These are phyloP conservation scores for Pseudevernia furfuracea DNA, from an alignment of 495 filamentous ascomycete genomes.

Conservation along the genomic window DNA sequence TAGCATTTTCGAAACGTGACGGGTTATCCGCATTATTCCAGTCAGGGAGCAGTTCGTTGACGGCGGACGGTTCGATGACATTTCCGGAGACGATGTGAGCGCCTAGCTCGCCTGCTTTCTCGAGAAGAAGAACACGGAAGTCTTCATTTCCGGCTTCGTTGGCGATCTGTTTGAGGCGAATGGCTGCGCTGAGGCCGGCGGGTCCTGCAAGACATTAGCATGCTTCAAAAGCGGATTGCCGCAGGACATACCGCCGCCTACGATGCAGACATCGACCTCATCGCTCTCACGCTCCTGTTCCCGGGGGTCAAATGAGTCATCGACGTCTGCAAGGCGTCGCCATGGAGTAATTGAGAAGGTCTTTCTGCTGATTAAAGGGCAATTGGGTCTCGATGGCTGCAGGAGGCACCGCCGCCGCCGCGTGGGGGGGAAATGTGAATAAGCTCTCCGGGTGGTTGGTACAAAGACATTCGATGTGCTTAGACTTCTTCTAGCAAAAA, in stretches of 20 bases:
- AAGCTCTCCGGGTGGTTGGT: constrained; percentile 14
- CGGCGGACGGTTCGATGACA: constrained; percentile 81
- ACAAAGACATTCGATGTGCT: not conserved
- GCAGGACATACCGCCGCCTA: constrained; percentile 65
- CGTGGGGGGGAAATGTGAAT: constrained; percentile 24
- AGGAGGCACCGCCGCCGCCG: constrained; percentile 24
- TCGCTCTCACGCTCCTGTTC: constrained; percentile 79
- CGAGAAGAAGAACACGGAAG: constrained; percentile 83
- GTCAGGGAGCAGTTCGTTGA: constrained; percentile 87
- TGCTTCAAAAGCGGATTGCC: not conserved
- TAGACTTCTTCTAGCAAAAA: constrained; percentile 6
- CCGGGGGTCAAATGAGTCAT: constrained; percentile 64
- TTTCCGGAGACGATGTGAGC: constrained; percentile 95
- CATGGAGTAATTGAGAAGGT: constrained; percentile 44
- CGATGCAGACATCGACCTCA: constrained; percentile 91
- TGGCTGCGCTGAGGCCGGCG: constrained; percentile 85
- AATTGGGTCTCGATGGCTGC: constrained; percentile 14
- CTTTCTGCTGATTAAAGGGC: not conserved
- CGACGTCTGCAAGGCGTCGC: constrained; percentile 44
- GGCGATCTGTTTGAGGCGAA: constrained; percentile 90
- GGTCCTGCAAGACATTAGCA: constrained; percentile 49
- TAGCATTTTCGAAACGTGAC: constrained; percentile 73
- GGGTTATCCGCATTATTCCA: constrained; percentile 86
- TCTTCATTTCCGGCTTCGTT: constrained; percentile 94
- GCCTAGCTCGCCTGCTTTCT: constrained; percentile 92